Percentiles rank a stretch among this genome's conserved stretches.
Evolutionary conservation across 441 rosid genomes (phyloP).

Genomic region (Erodium texanum): DNA sequence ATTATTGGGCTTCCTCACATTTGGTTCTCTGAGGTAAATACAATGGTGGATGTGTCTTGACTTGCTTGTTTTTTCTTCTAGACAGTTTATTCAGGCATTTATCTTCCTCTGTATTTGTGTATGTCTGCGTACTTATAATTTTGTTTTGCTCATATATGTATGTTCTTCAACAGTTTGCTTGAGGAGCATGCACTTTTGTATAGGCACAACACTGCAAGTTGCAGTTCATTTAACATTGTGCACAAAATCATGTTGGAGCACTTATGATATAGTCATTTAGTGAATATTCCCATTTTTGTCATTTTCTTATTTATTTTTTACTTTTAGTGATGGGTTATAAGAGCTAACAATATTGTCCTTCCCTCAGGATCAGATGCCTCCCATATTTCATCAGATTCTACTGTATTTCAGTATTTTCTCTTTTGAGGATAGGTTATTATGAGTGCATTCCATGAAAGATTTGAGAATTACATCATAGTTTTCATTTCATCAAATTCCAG

Average conservation of each 20-base stretch:
- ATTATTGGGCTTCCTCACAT: conserved; percentile 50
- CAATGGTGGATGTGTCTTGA: not conserved
- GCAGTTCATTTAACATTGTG: not conserved
- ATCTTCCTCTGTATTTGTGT: not conserved
- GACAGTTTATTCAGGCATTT: no score
- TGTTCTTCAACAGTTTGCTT: not conserved
- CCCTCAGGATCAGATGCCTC: not conserved
- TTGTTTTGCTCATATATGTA: conserved; percentile 4
- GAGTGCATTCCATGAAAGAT: not conserved
- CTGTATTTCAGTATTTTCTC: not conserved
- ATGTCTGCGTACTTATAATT: not conserved
- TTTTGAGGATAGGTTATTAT: not conserved
- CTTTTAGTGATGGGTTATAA: not conserved
- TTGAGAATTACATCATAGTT: not conserved
- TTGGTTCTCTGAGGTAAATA: conserved; percentile 45
- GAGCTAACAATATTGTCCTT: not conserved
- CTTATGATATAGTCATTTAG: not conserved
- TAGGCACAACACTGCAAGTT: not conserved
- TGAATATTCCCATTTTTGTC: not conserved
- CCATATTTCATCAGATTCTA: not conserved
- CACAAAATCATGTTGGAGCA: not conserved
- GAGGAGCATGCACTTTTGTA: not conserved
- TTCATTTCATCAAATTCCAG: conserved; percentile 2
- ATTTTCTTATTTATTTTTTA: not conserved
- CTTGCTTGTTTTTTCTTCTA: not conserved